These are phyloP conservation scores for Carex littledalei DNA, from an alignment of 176 grass and related monocot genomes.

Conservation along the genomic window DNA sequence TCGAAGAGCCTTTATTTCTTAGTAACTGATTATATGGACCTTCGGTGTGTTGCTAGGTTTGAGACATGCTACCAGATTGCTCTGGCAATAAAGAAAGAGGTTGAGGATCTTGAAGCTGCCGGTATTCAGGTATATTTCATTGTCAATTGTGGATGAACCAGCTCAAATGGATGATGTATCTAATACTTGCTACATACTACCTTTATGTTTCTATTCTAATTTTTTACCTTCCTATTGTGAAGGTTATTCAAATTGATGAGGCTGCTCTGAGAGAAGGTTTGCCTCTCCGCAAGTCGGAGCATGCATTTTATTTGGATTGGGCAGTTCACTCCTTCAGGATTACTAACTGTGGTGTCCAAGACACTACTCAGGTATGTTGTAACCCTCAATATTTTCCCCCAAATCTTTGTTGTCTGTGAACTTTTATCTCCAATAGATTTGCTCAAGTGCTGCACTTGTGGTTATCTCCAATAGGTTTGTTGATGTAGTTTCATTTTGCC, in stretches of 20 bases:
- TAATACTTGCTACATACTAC: not conserved
- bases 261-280: slow-evolving; percentile 86
- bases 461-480: not conserved
- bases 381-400: not conserved
- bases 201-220: not conserved
- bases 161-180: not conserved
- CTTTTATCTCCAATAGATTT: not conserved
- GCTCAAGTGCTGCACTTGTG: not conserved
- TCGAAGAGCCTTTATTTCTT: slow-evolving; percentile 8
- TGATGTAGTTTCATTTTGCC: no score
- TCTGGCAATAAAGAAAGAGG: slow-evolving; percentile 94
- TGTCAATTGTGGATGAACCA: not conserved
- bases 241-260: slow-evolving; percentile 99
- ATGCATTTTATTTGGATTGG: slow-evolving; percentile 92
- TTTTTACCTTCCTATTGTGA: slow-evolving; percentile 8
- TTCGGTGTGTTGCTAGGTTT: slow-evolving; percentile 34
- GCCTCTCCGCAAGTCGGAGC: slow-evolving; percentile 81
- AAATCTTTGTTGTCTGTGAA: not conserved
- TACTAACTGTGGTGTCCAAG: slow-evolving; percentile 74
- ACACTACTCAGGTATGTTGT: slow-evolving; percentile 74
- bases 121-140: slow-evolving; percentile 66
- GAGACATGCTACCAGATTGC: slow-evolving; percentile 99
- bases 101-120: slow-evolving; percentile 80
- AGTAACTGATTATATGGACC: slow-evolving; percentile 2
- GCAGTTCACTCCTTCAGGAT: slow-evolving; percentile 97